Percentiles rank a stretch among this genome's conserved stretches.
Evolutionary conservation across 106 monocot species (phyloP).

Genomic region (Acorus calamus): DNA sequence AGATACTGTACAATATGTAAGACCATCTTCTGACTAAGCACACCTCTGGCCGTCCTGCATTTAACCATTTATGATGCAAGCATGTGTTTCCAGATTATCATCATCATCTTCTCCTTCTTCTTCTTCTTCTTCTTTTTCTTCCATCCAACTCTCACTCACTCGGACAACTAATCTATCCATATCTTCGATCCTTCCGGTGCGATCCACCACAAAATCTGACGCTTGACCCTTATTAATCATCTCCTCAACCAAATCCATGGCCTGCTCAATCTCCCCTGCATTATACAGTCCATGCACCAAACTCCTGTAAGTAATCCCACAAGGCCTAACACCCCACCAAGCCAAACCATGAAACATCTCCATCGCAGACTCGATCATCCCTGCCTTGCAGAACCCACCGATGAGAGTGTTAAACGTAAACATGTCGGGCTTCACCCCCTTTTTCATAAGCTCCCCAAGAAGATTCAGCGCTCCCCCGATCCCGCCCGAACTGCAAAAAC

Average conservation of each 20-base stretch:
- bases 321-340: slow-evolving; percentile 23
- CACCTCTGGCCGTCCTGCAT: too few relatives aligned
- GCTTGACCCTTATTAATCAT: slow-evolving; percentile 9
- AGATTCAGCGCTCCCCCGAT: slow-evolving; percentile 29
- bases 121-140: too few relatives aligned
- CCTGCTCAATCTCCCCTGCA: slow-evolving; percentile 8
- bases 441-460: slow-evolving; percentile 11
- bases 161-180: too few relatives aligned
- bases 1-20: too few relatives aligned
- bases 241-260: slow-evolving; percentile 14
- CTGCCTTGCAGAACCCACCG: slow-evolving; percentile 27
- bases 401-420: slow-evolving; percentile 35
- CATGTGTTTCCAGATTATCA: too few relatives aligned
- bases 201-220: too few relatives aligned
- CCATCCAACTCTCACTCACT: too few relatives aligned
- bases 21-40: too few relatives aligned
- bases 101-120: too few relatives aligned
- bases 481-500: slow-evolving; percentile 27
- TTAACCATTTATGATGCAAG: too few relatives aligned
- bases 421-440: slow-evolving; percentile 25
- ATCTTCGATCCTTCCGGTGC: too few relatives aligned
- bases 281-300: slow-evolving; percentile 21
- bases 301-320: slow-evolving; percentile 19
- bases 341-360: slow-evolving; percentile 21
- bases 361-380: slow-evolving; percentile 14